A percentile compares a stretch with the other conserved stretches of the same genome.
Conservation (phyloP, 805 yeast species). For the Metschnikowia reukaufii region DNA sequence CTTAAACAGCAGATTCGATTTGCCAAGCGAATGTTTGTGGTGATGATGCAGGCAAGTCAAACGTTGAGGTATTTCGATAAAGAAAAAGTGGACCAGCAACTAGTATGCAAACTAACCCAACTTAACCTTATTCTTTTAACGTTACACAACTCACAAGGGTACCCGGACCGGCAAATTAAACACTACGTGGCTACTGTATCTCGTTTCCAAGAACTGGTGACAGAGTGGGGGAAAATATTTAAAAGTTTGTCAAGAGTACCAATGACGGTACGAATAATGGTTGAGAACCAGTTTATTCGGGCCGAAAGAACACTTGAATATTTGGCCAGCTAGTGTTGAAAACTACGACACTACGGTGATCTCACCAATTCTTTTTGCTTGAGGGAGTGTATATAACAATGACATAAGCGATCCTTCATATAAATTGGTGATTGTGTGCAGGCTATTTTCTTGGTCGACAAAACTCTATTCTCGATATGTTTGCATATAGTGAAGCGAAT, state of each 20-base stretch:
- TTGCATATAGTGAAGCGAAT: too few relatives aligned
- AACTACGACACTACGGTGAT: too few relatives aligned
- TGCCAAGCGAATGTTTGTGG: background rate
- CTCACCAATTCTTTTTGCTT: too few relatives aligned
- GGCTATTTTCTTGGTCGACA: background rate
- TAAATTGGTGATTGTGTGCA: background rate
- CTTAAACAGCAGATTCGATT: background rate
- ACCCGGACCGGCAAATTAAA: background rate
- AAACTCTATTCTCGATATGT: too few relatives aligned
- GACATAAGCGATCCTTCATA: conserved; percentile 7
- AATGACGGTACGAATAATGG: background rate
- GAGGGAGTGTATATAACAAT: conserved; percentile 4
- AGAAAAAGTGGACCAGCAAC: background rate
- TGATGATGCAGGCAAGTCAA: background rate
- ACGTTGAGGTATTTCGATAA: background rate
- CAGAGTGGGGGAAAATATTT: background rate
- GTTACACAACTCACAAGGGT: background rate
- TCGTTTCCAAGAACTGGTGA: background rate
- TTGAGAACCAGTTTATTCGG: background rate
- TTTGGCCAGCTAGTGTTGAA: background rate
- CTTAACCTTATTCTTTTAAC: conserved; percentile 2
- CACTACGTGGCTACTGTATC: background rate
- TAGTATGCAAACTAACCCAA: background rate
- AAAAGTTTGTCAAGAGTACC: background rate
- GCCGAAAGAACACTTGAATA: conserved; percentile 1